Conservation (phyloP, 345 rosid genomes). For the Ricinus communis region DNA sequence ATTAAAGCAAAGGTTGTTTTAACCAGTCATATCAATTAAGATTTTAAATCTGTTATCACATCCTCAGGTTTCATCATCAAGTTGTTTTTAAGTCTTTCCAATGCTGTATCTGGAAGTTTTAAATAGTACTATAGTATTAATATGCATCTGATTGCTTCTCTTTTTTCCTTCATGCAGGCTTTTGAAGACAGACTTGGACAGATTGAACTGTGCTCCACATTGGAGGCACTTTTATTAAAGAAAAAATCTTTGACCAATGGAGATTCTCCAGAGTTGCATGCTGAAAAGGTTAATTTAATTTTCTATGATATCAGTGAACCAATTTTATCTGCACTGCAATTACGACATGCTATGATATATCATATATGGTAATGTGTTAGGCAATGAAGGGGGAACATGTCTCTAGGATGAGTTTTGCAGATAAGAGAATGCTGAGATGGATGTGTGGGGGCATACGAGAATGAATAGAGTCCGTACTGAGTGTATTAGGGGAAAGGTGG, state of each 20-base stretch:
- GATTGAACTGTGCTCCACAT: constrained; percentile 54
- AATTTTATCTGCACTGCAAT: no score
- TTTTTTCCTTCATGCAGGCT: constrained; percentile 40
- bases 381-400: no score
- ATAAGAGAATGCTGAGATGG: no score
- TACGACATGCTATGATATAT: no score
- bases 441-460: no score
- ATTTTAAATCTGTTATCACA: constrained; percentile 1
- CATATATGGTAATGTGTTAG: no score
- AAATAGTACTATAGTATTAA: background rate
- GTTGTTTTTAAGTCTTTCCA: constrained; percentile 6
- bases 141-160: constrained; percentile 11
- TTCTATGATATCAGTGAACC: constrained; percentile 4
- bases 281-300: constrained; percentile 54
- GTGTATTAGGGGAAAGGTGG: no score
- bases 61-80: background rate
- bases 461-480: no score
- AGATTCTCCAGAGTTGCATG: constrained; percentile 58
- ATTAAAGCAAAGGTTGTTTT: background rate
- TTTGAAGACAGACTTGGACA: constrained; percentile 57
- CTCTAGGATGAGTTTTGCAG: no score
- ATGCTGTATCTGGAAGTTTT: background rate
- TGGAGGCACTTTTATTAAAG: constrained; percentile 68
- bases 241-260: constrained; percentile 65
- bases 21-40: background rate